These are phyloP conservation scores for Micromonas pusilla DNA, from an alignment of 139 green algal species.

Conservation along the genomic window DNA sequence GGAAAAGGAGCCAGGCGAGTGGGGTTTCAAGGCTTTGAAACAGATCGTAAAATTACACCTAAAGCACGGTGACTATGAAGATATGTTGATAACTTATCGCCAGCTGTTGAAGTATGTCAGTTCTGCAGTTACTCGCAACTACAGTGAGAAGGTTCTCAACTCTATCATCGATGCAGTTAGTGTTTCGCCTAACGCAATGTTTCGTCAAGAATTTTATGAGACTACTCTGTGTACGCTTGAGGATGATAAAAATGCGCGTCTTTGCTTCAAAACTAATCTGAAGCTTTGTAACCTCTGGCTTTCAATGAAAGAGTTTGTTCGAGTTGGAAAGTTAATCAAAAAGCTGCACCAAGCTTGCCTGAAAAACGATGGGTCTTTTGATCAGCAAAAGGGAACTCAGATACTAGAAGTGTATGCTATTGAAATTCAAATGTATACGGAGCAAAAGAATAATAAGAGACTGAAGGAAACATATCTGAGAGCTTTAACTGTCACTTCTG, in stretches of 20 bases:
- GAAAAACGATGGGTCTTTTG: slow-evolving; percentile 75
- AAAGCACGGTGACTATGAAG: slow-evolving; percentile 52
- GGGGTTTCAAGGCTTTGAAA: slow-evolving; percentile 98
- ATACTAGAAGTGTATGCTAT: slow-evolving; percentile 96
- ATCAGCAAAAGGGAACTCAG: slow-evolving; percentile 96
- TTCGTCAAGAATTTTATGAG: slow-evolving; percentile 91
- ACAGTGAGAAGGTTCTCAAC: slow-evolving; percentile 98
- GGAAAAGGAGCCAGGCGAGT: slow-evolving; percentile 92
- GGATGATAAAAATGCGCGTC: slow-evolving; percentile 79
- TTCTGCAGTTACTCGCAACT: slow-evolving; percentile 81
- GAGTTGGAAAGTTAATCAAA: slow-evolving; percentile 61
- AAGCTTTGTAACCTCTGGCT: slow-evolving; percentile 92
- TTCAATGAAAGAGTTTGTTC: slow-evolving; percentile 62
- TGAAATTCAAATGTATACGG: slow-evolving; percentile 93
- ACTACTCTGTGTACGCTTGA: slow-evolving; percentile 80
- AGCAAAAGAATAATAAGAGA: slow-evolving; percentile 89
- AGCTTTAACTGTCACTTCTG: slow-evolving; percentile 78
- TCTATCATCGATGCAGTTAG: slow-evolving; percentile 86
- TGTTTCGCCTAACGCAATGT: slow-evolving; percentile 57
- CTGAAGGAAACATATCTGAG: slow-evolving; percentile 78
- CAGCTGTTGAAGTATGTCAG: slow-evolving; percentile 84
- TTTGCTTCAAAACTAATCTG: slow-evolving; percentile 99
- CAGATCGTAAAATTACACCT: slow-evolving; percentile 95
- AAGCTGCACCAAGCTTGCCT: slow-evolving; percentile 87
- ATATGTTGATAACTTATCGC: slow-evolving; percentile 86